Base-by-base conservation (phyloP, 345 rosid species). In the Psidium guajava region DNA sequence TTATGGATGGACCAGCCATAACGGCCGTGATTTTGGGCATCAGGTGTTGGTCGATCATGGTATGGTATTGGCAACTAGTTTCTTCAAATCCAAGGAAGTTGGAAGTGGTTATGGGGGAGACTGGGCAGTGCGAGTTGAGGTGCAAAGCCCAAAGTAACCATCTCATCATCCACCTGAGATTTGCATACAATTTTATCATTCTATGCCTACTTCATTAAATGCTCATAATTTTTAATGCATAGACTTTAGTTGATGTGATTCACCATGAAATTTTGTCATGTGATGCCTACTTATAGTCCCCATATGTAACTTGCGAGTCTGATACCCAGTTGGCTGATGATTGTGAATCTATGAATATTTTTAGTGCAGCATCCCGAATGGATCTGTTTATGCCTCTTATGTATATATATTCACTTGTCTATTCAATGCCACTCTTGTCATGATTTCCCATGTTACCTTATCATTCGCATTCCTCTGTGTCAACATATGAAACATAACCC, bases 71-170 rank as follows among this genome's bases (percentile, higher is more conserved):
- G 92, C 82, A 84, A 94, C 98, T 42, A 93, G 96, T 89, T 95
- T 97, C 90, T 89, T 97, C 90, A 95, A 97, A 91, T 91, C 93
- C 80, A 95, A 91, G 87, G 90, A 86, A 14, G 91, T 86, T 42
- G 94, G 93, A 50, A 92, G 94, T 86, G 98, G 98, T 87, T 97
- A 95, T 91, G 99, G 99, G 88, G 99, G 99, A 84, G 98, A 97
- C 80, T 97, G 99, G 99, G 95, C 98, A 5, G 92, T 94, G 83
- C 91, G 92, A 85, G 89, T 96, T 83, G 90, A 90, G 83, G 91
- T 89, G 64, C 91, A 91, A 84, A 89, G 86, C 49, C 86, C 86
- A 54, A 90, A 90, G 98, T 97, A 84, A 86, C 84, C 86, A 57
- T 74, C 57, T 88, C 53, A 74, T 84, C 53, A 55, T 49, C 84